A percentile compares a stretch with the other conserved stretches of the same genome.
Conservation (phyloP, 441 rosid genomes). For the Mallotus repandus region DNA sequence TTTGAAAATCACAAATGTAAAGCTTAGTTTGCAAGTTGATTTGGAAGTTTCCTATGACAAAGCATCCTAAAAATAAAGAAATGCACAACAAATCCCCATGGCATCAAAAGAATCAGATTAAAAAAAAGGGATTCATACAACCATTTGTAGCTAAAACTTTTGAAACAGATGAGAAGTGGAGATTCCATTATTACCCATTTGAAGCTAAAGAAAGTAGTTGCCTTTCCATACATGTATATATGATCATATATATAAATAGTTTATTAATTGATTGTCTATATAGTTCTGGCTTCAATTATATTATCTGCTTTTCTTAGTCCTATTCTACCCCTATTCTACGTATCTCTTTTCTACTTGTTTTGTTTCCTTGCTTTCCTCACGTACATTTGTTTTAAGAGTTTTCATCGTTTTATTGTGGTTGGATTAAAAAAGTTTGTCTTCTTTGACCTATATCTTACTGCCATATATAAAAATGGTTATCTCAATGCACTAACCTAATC, state of each 20-base stretch:
- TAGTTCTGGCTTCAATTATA: conserved; percentile 8
- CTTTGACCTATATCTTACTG: not conserved
- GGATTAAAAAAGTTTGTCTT: not conserved
- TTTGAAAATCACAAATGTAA: not conserved
- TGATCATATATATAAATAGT: too few relatives aligned
- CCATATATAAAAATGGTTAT: not conserved
- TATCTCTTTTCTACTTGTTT: conserved; percentile 24
- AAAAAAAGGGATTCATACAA: not conserved
- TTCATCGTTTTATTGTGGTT: not conserved
- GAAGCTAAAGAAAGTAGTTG: conserved; percentile 39
- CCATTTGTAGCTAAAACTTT: too few relatives aligned
- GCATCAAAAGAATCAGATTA: conserved; percentile 16
- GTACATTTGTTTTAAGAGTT: not conserved
- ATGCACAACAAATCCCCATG: not conserved
- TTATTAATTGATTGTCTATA: too few relatives aligned
- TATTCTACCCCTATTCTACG: conserved; percentile 27
- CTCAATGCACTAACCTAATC: too few relatives aligned
- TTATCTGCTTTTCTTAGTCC: conserved; percentile 30
- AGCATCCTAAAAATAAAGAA: conserved; percentile 19
- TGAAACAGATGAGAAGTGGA: conserved; percentile 1
- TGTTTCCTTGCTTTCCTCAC: conserved; percentile 30
- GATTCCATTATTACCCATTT: conserved; percentile 32
- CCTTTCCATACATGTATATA: not conserved
- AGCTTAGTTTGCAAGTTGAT: conserved; percentile 19
- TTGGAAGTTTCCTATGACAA: conserved; percentile 31